Evolutionary conservation across 2,329 filamentous ascomycete genomes (phyloP).

Genomic region (Aspergillus intermedius): DNA sequence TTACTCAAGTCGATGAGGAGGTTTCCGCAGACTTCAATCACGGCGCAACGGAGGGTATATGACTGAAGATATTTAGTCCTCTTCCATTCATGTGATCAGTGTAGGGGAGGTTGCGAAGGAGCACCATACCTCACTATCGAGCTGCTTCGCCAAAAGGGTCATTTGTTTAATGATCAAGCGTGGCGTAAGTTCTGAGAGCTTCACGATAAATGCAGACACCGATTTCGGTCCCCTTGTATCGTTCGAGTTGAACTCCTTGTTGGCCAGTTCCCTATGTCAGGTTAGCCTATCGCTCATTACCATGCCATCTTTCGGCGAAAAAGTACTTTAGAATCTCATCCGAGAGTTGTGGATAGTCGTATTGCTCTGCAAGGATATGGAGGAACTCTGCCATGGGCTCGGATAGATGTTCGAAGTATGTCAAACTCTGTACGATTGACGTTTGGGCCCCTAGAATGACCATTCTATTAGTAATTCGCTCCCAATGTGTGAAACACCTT

Average conservation of each 20-base stretch:
- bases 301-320: neutral
- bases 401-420: conserved; percentile 97
- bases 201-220: conserved; percentile 86
- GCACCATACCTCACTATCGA: conserved; percentile 76
- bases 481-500: neutral
- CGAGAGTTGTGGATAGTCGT: conserved; percentile 90
- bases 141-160: conserved; percentile 85
- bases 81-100: neutral
- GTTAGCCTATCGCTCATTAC: conserved; percentile 12
- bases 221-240: conserved; percentile 94
- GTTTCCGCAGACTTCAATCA: conserved; percentile 96
- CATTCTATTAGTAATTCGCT: neutral
- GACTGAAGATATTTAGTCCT: conserved; percentile 48
- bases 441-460: conserved; percentile 72
- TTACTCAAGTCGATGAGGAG: conserved; percentile 85
- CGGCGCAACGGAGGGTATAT: conserved; percentile 83
- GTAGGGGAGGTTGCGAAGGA: neutral
- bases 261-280: conserved; percentile 68
- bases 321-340: conserved; percentile 72
- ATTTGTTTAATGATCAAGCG: conserved; percentile 95
- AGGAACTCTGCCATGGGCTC: conserved; percentile 99
- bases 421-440: conserved; percentile 93
- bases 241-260: conserved; percentile 96
- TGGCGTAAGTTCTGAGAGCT: conserved; percentile 85
- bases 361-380: conserved; percentile 91